phyloP scores from a whole-genome alignment of 2,329 filamentous ascomycete species.

The Penicillium sp. region DNA sequence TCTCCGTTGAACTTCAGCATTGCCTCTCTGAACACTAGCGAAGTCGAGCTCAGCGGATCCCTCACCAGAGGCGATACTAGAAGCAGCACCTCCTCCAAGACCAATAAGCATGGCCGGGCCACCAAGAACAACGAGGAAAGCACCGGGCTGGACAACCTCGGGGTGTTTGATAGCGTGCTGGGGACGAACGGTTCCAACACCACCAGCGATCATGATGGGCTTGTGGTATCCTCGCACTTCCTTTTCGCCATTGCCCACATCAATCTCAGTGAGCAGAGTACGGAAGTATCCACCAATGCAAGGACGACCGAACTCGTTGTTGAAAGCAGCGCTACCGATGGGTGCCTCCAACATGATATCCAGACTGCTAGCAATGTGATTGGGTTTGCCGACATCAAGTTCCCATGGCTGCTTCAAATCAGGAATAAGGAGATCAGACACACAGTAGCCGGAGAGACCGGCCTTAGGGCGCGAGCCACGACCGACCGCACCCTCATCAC shows the following conservation, averaged over 20 bases:
- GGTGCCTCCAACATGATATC: slow-evolving; percentile 98
- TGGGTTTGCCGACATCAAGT: slow-evolving; percentile 80
- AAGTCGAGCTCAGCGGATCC: slow-evolving; percentile 92
- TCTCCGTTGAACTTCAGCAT: slow-evolving; percentile 91
- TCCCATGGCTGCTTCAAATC: slow-evolving; percentile 85
- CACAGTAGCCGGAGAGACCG: slow-evolving; percentile 87
- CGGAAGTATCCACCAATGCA: slow-evolving; percentile 87
- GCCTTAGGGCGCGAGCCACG: slow-evolving; percentile 90
- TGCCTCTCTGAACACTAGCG: slow-evolving; percentile 93
- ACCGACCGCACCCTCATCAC: slow-evolving; percentile 92
- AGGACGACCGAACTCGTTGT: slow-evolving; percentile 95
- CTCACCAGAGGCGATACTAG: slow-evolving; percentile 83
- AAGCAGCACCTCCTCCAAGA: slow-evolving; percentile 90
- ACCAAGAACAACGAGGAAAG: slow-evolving; percentile 87
- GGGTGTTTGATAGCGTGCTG: slow-evolving; percentile 86
- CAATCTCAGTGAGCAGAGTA: slow-evolving; percentile 73
- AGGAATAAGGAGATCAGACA: slow-evolving; percentile 90
- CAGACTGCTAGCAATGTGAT: slow-evolving; percentile 87
- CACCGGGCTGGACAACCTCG: slow-evolving; percentile 76
- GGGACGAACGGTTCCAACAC: slow-evolving; percentile 86
- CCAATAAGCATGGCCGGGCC: slow-evolving; percentile 98
- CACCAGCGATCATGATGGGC: slow-evolving; percentile 97
- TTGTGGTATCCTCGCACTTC: slow-evolving; percentile 94
- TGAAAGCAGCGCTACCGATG: slow-evolving; percentile 91
- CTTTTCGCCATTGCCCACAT: slow-evolving; percentile 58